Conservation (phyloP, 371 early-diverging fungal genomes). For the Mucor velutinosus region DNA sequence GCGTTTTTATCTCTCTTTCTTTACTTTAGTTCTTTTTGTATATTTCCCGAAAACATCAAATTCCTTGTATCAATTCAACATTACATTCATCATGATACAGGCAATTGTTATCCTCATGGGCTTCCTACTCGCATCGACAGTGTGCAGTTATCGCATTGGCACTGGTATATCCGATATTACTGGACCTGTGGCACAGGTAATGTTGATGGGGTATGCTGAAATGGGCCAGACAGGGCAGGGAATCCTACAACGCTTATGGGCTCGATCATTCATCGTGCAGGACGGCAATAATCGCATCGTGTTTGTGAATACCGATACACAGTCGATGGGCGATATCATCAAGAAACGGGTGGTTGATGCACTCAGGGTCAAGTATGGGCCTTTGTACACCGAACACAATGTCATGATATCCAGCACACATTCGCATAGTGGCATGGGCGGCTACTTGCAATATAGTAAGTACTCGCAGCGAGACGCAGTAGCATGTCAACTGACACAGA, state of each 20-base stretch:
- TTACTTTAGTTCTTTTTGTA: not conserved
- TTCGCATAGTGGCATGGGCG: slow-evolving; percentile 59
- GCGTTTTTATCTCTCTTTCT: not conserved
- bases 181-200: slow-evolving; percentile 45
- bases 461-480: not conserved
- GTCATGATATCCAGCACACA: slow-evolving; percentile 69
- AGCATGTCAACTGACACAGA: not conserved
- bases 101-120: not conserved
- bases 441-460: slow-evolving; percentile 51
- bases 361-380: slow-evolving; percentile 28
- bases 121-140: not conserved
- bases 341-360: slow-evolving; percentile 37
- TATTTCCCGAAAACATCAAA: not conserved
- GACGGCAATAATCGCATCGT: slow-evolving; percentile 41
- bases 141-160: slow-evolving; percentile 30
- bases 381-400: slow-evolving; percentile 47
- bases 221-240: slow-evolving; percentile 56
- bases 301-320: slow-evolving; percentile 59
- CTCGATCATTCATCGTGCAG: slow-evolving; percentile 57
- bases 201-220: slow-evolving; percentile 62
- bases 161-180: slow-evolving; percentile 52
- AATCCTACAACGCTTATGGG: slow-evolving; percentile 53
- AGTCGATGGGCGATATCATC: slow-evolving; percentile 42
- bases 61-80: not conserved
- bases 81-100: not conserved